Base-by-base conservation (phyloP, 768 basidiomycete genomes). In the Mycena rebaudengoi region DNA sequence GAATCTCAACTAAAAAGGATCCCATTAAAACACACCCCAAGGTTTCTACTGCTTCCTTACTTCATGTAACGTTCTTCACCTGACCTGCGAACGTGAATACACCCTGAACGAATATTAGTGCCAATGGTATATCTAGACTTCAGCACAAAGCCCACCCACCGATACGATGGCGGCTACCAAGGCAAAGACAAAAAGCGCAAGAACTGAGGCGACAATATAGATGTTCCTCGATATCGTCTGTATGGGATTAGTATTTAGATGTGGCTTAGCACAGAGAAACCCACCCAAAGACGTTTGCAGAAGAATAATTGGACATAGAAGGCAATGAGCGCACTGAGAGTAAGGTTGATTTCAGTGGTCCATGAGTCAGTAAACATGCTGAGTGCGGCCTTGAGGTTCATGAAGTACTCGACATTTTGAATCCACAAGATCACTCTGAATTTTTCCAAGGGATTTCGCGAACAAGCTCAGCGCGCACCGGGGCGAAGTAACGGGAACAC, bases 261-360 rank as follows among this genome's bases (percentile, higher is more conserved):
- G 26, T 54, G 53, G 41, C 26, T 41, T 18, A 40, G 13, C 39
- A n/a, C 18, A 21, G 39, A 54, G 26, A 39, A 54, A 28, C 53
- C 32, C 53, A 54, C 53, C 53, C 37, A 43, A 16, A 54, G 39
- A 21, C 53, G 53, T 7, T 4, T 37, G 32, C 51, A 53, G 33
- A 53, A 40, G 21, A 37, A 53, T 21, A 39, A 14, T 40, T 53
- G 51, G 21, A 53, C 51, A n/a, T 39, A 53, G 51, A 53, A 53
- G 20, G 51, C 51, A 40, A 53, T 53, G 51, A 25, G 10, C 14
- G 21, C 35, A 25, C 23, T 35, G 23, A 53, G 51, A 16, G 32
- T 14, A 18, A 40, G 26, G 53, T 41, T 26, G 16, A 54, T 14
- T 11, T 12, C n/a, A 37, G 4, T 25, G n/a, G 18, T 51, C 49